These are phyloP conservation scores for Luffa aegyptiaca DNA, from an alignment of 306 rosid genomes.

Conservation along the genomic window DNA sequence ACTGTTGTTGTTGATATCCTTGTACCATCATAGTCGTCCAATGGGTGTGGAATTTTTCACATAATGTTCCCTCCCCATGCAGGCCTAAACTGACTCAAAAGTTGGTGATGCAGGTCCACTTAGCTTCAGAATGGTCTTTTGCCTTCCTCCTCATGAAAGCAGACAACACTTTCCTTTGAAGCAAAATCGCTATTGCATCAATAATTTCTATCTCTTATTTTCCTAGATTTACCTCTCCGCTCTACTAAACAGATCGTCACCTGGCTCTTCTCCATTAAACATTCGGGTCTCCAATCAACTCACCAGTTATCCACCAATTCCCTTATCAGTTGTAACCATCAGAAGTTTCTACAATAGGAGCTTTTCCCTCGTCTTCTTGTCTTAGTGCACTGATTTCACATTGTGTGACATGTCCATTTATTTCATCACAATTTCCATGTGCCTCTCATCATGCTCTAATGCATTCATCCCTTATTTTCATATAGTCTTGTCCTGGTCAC, in stretches of 20 bases:
- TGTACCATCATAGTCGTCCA: not conserved
- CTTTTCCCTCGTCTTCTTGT: not conserved
- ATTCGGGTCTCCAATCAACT: too few species aligned
- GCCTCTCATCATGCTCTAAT: too few species aligned
- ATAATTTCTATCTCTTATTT: not conserved
- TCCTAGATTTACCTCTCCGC: not conserved
- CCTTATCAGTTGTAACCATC: too few species aligned
- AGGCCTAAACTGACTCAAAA: not conserved
- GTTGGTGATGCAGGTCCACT: not conserved
- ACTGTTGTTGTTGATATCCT: not conserved
- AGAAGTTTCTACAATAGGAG: too few species aligned
- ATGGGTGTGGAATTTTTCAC: not conserved
- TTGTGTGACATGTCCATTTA: too few species aligned
- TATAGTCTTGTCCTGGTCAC: not conserved
- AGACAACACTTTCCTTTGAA: not conserved
- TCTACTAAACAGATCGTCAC: too few species aligned
- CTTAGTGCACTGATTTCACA: not conserved
- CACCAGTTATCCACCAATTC: too few species aligned
- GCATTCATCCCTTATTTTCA: not conserved
- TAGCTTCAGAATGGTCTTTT: not conserved
- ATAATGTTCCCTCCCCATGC: not conserved
- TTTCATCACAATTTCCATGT: too few species aligned
- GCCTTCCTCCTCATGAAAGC: not conserved
- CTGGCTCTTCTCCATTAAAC: too few species aligned
- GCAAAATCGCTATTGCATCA: not conserved